A percentile compares a stretch with the other conserved stretches of the same genome.
Conservation (phyloP, 176 grass and related monocot species). For the Carex pumila region DNA sequence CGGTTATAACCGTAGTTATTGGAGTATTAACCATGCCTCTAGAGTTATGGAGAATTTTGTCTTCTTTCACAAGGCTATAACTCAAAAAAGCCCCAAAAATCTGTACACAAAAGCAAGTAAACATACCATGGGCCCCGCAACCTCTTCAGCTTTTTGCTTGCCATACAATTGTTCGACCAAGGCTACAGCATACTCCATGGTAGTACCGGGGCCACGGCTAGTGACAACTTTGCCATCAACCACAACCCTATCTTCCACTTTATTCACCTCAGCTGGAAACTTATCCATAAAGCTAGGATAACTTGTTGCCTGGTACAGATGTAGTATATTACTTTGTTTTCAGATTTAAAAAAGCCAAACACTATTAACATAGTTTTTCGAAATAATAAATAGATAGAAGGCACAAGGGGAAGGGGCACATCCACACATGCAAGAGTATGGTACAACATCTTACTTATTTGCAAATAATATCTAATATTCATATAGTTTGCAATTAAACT, state of each 20-base stretch:
- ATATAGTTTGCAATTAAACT: not conserved
- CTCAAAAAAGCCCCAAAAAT: not conserved
- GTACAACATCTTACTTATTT: not conserved
- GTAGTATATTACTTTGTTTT: not conserved
- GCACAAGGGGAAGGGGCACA: not conserved
- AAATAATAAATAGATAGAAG: not conserved
- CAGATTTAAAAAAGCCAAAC: not conserved
- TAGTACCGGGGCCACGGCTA: conserved; percentile 54
- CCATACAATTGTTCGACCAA: conserved; percentile 53
- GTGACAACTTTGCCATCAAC: conserved; percentile 52
- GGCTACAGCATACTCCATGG: conserved; percentile 52
- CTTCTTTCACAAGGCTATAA: not conserved
- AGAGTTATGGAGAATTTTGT: not conserved
- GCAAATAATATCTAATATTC: not conserved
- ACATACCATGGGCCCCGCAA: conserved; percentile 59
- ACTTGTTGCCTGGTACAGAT: conserved; percentile 50
- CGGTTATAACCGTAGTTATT: not conserved
- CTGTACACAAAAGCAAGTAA: not conserved
- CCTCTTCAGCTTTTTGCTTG: conserved; percentile 56
- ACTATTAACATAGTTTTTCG: not conserved
- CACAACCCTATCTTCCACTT: conserved; percentile 43
- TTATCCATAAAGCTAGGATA: conserved; percentile 56
- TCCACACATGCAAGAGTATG: not conserved
- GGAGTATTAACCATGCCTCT: not conserved
- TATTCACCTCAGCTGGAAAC: conserved; percentile 55